phyloP scores from a whole-genome alignment of 2,329 filamentous ascomycete genomes.

The Claviceps sp. region DNA sequence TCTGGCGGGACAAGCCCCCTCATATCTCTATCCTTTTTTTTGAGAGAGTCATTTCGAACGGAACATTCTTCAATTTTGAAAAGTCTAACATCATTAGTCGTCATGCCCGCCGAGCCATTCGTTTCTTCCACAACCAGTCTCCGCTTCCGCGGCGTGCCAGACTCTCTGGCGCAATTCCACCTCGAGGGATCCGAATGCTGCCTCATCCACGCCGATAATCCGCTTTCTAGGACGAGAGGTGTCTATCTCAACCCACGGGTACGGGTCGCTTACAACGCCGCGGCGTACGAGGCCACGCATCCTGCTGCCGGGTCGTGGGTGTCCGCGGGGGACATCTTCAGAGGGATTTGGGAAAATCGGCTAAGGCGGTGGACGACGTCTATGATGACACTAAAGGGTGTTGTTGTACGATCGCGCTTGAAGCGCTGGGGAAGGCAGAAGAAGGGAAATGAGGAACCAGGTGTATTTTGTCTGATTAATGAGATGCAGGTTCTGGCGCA shows the following conservation, averaged over 20 bases:
- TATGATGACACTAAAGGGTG: constrained; percentile 15
- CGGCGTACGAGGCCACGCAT: constrained; percentile 38
- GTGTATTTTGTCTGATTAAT: constrained; percentile 41
- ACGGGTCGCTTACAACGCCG: constrained; percentile 48
- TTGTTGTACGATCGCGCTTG: constrained; percentile 25
- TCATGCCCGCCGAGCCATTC: constrained; percentile 43
- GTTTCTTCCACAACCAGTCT: constrained; percentile 29
- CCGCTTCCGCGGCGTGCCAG: constrained; percentile 50
- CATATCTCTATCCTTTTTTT: background rate
- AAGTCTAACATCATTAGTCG: constrained; percentile 16
- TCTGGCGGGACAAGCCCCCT: background rate
- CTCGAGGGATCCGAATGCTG: constrained; percentile 72
- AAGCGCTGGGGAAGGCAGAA: constrained; percentile 24
- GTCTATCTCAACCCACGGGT: constrained; percentile 59
- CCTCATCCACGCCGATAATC: constrained; percentile 61
- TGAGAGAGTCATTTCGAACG: background rate
- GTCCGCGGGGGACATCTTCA: constrained; percentile 31
- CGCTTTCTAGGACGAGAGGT: constrained; percentile 35
- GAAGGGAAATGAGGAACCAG: constrained; percentile 26
- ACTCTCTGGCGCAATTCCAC: constrained; percentile 47
- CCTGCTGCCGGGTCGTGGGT: constrained; percentile 28
- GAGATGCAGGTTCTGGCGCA: constrained; percentile 47
- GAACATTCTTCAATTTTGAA: background rate
- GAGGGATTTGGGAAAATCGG: constrained; percentile 47
- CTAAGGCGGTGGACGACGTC: constrained; percentile 28